Evolutionary conservation across 768 basidiomycete species (phyloP).

Genomic region (Boletus subcaerulescens): DNA sequence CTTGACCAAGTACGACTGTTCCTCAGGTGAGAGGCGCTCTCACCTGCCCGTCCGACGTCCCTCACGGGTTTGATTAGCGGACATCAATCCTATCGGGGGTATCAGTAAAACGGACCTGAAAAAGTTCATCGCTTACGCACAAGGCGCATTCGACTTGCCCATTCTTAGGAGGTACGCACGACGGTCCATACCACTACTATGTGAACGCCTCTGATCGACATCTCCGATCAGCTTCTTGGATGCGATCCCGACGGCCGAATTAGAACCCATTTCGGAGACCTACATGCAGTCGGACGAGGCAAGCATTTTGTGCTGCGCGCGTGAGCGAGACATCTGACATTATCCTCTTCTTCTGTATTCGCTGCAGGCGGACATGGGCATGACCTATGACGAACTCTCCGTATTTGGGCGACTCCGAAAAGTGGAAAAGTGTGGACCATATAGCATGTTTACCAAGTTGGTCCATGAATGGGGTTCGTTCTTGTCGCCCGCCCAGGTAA

Average conservation of each 20-base stretch:
- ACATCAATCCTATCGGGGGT: conserved; percentile 97
- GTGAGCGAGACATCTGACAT: too few species aligned
- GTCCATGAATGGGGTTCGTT: conserved; percentile 89
- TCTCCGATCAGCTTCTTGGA: conserved; percentile 67
- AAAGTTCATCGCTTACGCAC: conserved; percentile 87
- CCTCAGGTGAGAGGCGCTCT: conserved; percentile 54
- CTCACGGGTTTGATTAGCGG: conserved; percentile 50
- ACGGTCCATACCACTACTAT: background rate
- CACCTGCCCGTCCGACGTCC: background rate
- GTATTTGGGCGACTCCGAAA: conserved; percentile 92
- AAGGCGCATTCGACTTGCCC: conserved; percentile 76
- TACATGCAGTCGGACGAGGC: conserved; percentile 96
- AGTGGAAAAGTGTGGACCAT: conserved; percentile 96
- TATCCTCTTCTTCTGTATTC: background rate
- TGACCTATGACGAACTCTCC: conserved; percentile 97
- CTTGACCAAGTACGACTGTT: conserved; percentile 97
- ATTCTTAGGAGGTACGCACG: conserved; percentile 64
- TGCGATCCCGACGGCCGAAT: conserved; percentile 92
- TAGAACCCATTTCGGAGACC: conserved; percentile 91
- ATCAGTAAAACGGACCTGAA: conserved; percentile 98
- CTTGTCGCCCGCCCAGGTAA: conserved; percentile 79
- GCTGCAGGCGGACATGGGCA: conserved; percentile 91
- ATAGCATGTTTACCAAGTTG: conserved; percentile 95
- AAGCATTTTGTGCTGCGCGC: background rate
- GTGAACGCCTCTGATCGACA: background rate